These are phyloP conservation scores for Skeletonema potamos DNA, from an alignment of 108 stramenopile genomes.

Conservation along the genomic window DNA sequence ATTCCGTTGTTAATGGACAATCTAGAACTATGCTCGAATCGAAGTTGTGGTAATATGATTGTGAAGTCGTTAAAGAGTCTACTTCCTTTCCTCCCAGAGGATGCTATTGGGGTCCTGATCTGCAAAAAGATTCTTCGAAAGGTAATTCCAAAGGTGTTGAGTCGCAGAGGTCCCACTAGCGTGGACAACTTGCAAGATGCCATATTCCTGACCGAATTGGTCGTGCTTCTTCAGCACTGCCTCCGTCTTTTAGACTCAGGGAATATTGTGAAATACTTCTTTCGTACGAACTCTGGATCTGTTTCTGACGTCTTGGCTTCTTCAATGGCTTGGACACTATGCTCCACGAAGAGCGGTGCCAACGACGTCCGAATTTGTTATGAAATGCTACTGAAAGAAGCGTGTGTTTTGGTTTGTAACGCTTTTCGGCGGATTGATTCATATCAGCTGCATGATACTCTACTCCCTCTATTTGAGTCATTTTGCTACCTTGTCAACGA, in stretches of 20 bases:
- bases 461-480: constrained; percentile 14
- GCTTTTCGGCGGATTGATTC: constrained; percentile 5
- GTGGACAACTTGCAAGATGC: not conserved
- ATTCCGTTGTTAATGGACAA: constrained; percentile 5
- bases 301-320: not conserved
- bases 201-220: constrained; percentile 7
- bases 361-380: not conserved
- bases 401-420: constrained; percentile 4
- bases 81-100: constrained; percentile 20
- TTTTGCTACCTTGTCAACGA: constrained; percentile 22
- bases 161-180: not conserved
- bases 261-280: constrained; percentile 13
- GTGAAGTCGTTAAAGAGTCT: constrained; percentile 14
- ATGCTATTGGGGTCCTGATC: constrained; percentile 17
- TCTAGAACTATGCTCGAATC: constrained; percentile 9
- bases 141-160: not conserved
- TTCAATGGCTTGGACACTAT: not conserved
- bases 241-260: constrained; percentile 23
- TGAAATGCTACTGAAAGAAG: constrained; percentile 3
- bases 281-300: constrained; percentile 11
- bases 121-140: constrained; percentile 17
- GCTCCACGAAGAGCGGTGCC: not conserved
- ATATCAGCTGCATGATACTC: not conserved
- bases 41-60: constrained; percentile 2
- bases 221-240: constrained; percentile 14